A percentile compares a stretch with the other conserved stretches of the same genome.
These are phyloP conservation scores for Cercospora sojina DNA, from an alignment of 2,329 filamentous ascomycete genomes.

Conservation along the genomic window DNA sequence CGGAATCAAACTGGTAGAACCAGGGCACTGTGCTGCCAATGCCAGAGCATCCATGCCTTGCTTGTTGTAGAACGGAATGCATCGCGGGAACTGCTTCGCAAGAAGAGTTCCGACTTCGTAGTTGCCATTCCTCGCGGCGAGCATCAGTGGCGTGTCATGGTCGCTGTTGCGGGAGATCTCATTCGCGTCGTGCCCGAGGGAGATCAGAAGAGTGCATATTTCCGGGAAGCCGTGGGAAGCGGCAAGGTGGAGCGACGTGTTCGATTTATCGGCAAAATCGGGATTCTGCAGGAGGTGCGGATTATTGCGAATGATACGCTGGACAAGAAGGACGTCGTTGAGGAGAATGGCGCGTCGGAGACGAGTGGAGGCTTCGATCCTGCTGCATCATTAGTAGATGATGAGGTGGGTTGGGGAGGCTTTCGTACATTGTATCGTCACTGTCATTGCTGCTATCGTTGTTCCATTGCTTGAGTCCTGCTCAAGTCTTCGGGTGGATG, in stretches of 20 bases:
- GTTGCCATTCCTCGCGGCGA: slow-evolving; percentile 68
- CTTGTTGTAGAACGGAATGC: slow-evolving; percentile 65
- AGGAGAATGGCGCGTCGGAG: slow-evolving; percentile 78
- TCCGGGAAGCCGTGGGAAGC: slow-evolving; percentile 68
- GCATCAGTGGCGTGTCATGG: slow-evolving; percentile 77
- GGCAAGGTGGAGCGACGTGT: slow-evolving; percentile 81
- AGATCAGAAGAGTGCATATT: slow-evolving; percentile 67
- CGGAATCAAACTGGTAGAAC: slow-evolving; percentile 45
- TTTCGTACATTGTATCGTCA: slow-evolving; percentile 20
- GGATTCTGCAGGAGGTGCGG: slow-evolving; percentile 74
- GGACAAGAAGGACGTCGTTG: slow-evolving; percentile 70
- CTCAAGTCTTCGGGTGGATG: slow-evolving; percentile 17
- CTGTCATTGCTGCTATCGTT: slow-evolving; percentile 13
- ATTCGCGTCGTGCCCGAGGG: slow-evolving; percentile 71
- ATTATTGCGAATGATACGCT: slow-evolving; percentile 73
- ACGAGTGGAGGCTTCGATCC: slow-evolving; percentile 75
- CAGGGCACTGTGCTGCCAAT: slow-evolving; percentile 34
- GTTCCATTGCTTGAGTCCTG: slow-evolving; percentile 22
- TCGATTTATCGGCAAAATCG: slow-evolving; percentile 71
- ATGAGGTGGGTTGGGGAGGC: background rate
- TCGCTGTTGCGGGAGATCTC: slow-evolving; percentile 75
- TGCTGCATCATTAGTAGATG: slow-evolving; percentile 37
- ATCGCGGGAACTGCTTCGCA: slow-evolving; percentile 61
- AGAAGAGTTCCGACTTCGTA: slow-evolving; percentile 73
- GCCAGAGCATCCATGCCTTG: slow-evolving; percentile 67